Conservation (phyloP, 1,284 basidiomycete genomes). For the Sphagnurus paluster region DNA sequence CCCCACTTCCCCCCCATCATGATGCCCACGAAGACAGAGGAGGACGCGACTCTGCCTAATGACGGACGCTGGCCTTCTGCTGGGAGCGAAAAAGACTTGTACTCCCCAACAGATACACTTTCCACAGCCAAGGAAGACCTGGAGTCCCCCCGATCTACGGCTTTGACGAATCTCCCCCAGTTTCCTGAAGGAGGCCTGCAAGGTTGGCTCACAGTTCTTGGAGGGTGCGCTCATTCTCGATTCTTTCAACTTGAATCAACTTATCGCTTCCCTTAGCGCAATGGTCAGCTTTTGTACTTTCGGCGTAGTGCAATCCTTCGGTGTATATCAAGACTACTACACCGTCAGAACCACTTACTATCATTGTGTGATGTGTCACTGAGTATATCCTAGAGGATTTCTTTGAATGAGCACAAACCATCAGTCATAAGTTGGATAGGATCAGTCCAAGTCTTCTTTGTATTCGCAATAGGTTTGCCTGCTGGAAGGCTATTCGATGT, state of each 20-base stretch:
- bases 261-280: constrained; percentile 13
- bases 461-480: constrained; percentile 38
- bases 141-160: constrained; percentile 4
- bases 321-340: constrained; percentile 49
- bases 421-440: constrained; percentile 45
- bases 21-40: constrained; percentile 13
- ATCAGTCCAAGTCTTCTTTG: constrained; percentile 38
- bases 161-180: constrained; percentile 5
- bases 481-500: constrained; percentile 37
- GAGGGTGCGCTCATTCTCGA: constrained; percentile 29
- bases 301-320: constrained; percentile 43
- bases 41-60: constrained; percentile 10
- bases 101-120: constrained; percentile 9
- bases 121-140: constrained; percentile 16
- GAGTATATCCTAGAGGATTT: constrained; percentile 20
- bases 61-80: constrained; percentile 10
- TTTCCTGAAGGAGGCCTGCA: constrained; percentile 37
- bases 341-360: constrained; percentile 25
- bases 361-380: neutral
- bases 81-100: constrained; percentile 13
- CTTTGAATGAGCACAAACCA: constrained; percentile 33
- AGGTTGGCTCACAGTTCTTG: constrained; percentile 40
- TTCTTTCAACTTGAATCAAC: neutral
- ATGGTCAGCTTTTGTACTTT: constrained; percentile 36
- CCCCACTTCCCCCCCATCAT: constrained; percentile 19